These are phyloP conservation scores for Cryptococcus floricola DNA, from an alignment of 1,284 basidiomycete genomes.

Conservation along the genomic window DNA sequence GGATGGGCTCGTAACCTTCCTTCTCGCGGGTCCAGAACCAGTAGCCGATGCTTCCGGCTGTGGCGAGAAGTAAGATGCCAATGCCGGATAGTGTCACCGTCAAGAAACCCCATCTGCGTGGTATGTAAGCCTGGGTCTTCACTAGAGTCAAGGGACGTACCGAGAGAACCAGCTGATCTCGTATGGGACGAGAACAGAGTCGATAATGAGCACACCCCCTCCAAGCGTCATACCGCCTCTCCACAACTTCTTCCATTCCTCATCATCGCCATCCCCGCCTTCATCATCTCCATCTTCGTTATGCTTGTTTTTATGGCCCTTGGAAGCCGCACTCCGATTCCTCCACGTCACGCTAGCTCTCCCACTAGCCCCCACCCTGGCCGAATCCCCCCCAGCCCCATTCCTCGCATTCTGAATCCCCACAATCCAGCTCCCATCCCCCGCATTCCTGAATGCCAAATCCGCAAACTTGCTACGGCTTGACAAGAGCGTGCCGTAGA, in stretches of 20 bases:
- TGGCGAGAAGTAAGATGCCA: slow-evolving; percentile 58
- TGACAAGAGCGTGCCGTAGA: slow-evolving; percentile 70
- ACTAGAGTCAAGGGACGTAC: slow-evolving; percentile 7
- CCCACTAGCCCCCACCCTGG: slow-evolving; percentile 73
- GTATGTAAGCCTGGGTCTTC: background rate
- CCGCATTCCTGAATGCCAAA: slow-evolving; percentile 65
- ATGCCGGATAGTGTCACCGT: slow-evolving; percentile 52
- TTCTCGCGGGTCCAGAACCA: slow-evolving; percentile 73
- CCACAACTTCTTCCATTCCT: slow-evolving; percentile 23
- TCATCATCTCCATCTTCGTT: slow-evolving; percentile 1
- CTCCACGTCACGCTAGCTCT: slow-evolving; percentile 61
- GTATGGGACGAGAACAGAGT: slow-evolving; percentile 78
- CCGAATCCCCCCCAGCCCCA: slow-evolving; percentile 67
- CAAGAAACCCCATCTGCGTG: slow-evolving; percentile 40
- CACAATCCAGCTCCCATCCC: slow-evolving; percentile 60
- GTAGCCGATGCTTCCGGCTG: slow-evolving; percentile 61
- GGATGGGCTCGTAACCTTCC: slow-evolving; percentile 71
- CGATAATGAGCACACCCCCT: slow-evolving; percentile 86
- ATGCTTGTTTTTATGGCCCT: background rate
- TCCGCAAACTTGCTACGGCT: slow-evolving; percentile 66
- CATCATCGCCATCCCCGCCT: slow-evolving; percentile 8
- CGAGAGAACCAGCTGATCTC: slow-evolving; percentile 67
- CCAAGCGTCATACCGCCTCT: slow-evolving; percentile 48
- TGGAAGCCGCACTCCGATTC: slow-evolving; percentile 54
- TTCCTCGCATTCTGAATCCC: slow-evolving; percentile 79